A percentile compares a stretch with the other conserved stretches of the same genome.
phyloP scores from a whole-genome alignment of 345 rosid species.

The Acer campestre region DNA sequence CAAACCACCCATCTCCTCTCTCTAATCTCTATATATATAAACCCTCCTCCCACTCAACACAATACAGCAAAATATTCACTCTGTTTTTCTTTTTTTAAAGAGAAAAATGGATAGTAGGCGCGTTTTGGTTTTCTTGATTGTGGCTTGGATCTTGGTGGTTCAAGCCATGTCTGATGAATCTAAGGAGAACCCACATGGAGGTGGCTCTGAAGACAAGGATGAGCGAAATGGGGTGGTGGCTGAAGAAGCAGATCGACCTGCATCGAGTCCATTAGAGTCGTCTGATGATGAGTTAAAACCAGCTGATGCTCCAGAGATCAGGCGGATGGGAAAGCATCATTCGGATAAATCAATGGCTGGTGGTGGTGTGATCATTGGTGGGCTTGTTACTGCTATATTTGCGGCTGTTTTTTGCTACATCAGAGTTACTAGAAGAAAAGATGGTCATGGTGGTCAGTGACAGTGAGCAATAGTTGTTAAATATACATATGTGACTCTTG shows the following conservation, averaged over 20 bases:
- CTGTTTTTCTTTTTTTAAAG: neutral
- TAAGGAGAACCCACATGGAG: constrained; percentile 18
- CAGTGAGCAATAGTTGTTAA: constrained; percentile 6
- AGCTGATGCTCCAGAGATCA: constrained; percentile 48
- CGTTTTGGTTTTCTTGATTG: constrained; percentile 23
- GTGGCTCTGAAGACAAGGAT: constrained; percentile 10
- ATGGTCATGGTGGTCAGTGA: constrained; percentile 21
- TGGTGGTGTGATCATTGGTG: constrained; percentile 70
- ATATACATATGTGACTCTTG: neutral
- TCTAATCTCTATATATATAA: constrained; percentile 4
- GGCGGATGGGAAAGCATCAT: constrained; percentile 49
- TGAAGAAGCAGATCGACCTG: constrained; percentile 27
- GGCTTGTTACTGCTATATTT: constrained; percentile 58
- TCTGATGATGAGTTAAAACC: constrained; percentile 6
- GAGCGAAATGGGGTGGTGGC: constrained; percentile 9
- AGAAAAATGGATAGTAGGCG: constrained; percentile 25
- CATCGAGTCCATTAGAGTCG: constrained; percentile 12
- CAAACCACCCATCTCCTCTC: neutral
- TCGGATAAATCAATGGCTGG: constrained; percentile 51
- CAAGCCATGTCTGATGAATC: constrained; percentile 34
- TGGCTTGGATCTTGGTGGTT: constrained; percentile 33
- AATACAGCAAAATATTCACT: neutral
- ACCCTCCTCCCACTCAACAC: neutral
- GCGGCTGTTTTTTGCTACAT: constrained; percentile 68
- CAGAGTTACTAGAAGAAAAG: constrained; percentile 55